phyloP scores from a whole-genome alignment of 306 rosid genomes.

The Prosopis cineraria region DNA sequence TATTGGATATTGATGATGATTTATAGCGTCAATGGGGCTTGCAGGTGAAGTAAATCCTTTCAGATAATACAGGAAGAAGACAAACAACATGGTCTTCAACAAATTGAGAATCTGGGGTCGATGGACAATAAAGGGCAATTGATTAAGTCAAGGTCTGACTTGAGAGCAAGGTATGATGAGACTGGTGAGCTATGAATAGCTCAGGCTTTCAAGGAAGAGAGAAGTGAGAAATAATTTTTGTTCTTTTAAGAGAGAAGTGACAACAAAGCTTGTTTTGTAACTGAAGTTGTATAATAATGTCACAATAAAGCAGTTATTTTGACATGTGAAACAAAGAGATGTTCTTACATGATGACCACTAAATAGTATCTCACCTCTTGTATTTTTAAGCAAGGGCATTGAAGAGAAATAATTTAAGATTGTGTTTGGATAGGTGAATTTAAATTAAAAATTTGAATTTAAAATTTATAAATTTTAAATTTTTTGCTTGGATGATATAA shows the following conservation, averaged over 20 bases:
- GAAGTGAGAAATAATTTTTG: background rate
- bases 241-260: background rate
- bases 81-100: background rate
- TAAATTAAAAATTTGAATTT: too few species aligned
- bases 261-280: background rate
- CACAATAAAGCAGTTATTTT: background rate
- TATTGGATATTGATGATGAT: constrained; percentile 2
- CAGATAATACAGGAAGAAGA: constrained; percentile 12
- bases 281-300: background rate
- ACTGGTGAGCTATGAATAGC: background rate
- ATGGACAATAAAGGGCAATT: background rate
- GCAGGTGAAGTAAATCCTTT: background rate
- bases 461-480: too few species aligned
- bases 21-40: background rate
- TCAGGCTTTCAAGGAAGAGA: too few species aligned
- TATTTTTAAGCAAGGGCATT: background rate
- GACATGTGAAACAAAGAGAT: background rate
- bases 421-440: too few species aligned
- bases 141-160: background rate
- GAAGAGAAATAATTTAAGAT: background rate
- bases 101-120: background rate
- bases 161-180: background rate
- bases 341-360: background rate
- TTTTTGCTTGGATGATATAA: too few species aligned
- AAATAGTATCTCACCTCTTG: background rate